Evolutionary conservation across 371 early-diverging fungal genomes (phyloP).

Genomic region (Cokeromyces recurvatus): DNA sequence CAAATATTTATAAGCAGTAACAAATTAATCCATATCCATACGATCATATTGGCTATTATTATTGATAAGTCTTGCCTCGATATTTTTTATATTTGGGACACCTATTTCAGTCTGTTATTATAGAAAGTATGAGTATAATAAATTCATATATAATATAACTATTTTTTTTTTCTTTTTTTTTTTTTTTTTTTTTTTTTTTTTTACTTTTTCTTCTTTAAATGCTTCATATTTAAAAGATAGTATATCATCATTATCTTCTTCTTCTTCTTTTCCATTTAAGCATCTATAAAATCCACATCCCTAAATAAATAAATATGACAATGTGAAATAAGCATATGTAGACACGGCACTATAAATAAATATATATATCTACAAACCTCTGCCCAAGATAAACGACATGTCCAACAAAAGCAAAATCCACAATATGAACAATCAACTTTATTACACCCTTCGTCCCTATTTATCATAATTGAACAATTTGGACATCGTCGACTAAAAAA

Average conservation of each 20-base stretch:
- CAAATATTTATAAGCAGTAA: too few species aligned
- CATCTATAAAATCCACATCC: slow-evolving; percentile 32
- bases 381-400: slow-evolving; percentile 40
- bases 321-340: background rate
- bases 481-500: slow-evolving; percentile 57
- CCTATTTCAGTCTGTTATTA: slow-evolving; percentile 24
- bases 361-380: too few species aligned
- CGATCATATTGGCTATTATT: too few species aligned
- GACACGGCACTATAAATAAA: background rate
- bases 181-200: too few species aligned
- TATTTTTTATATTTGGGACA: slow-evolving; percentile 26
- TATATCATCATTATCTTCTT: too few species aligned
- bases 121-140: background rate
- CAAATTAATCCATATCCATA: too few species aligned
- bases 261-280: slow-evolving; percentile 1
- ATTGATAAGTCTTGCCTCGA: slow-evolving; percentile 12
- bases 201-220: slow-evolving; percentile 6
- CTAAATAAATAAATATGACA: slow-evolving; percentile 7
- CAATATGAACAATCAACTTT: slow-evolving; percentile 75
- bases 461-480: slow-evolving; percentile 69
- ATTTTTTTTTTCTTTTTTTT: too few species aligned
- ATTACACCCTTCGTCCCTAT: slow-evolving; percentile 78
- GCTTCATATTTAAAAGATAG: background rate
- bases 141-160: too few species aligned
- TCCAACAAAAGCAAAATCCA: slow-evolving; percentile 72